Conservation (phyloP, 768 basidiomycete genomes). For the Scleroderma bovista region DNA sequence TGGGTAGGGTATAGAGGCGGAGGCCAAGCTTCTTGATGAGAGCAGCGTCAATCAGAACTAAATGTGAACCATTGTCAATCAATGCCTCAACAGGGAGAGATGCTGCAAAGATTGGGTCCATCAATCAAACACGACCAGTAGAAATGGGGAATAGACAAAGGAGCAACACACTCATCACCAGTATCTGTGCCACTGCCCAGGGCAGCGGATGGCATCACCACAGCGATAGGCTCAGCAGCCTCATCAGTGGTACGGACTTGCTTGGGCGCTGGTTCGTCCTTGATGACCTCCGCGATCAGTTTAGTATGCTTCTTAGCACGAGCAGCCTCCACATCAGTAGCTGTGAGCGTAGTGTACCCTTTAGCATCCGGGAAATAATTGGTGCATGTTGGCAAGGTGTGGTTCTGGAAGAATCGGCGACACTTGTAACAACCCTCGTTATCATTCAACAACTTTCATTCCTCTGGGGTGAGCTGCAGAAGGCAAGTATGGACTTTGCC, state of each 20-base stretch:
- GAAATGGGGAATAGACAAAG: neutral
- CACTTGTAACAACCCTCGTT: slow-evolving; percentile 25
- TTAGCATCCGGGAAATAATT: neutral
- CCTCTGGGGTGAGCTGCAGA: slow-evolving; percentile 1
- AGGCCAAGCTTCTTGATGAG: slow-evolving; percentile 13
- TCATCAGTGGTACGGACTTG: neutral
- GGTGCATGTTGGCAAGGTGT: neutral
- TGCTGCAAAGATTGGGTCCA: neutral
- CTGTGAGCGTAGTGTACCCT: neutral
- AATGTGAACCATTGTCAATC: slow-evolving; percentile 28
- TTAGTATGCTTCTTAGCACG: neutral
- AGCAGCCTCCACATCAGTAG: slow-evolving; percentile 10
- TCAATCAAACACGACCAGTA: slow-evolving; percentile 1
- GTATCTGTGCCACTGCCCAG: slow-evolving; percentile 9
- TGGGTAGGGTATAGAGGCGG: neutral
- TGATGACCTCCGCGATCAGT: neutral
- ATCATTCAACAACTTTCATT: slow-evolving; percentile 8
- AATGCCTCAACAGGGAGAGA: slow-evolving; percentile 6
- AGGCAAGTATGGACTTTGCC: neutral
- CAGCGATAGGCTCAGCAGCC: neutral
- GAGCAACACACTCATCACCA: slow-evolving; percentile 3
- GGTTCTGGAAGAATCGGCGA: slow-evolving; percentile 7
- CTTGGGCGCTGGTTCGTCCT: neutral
- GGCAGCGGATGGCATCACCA: slow-evolving; percentile 6
- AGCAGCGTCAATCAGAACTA: slow-evolving; percentile 27